Evolutionary conservation across 495 filamentous ascomycete genomes (phyloP), one percentile per base, ranked within the genome.

Genomic region (Aspergillus indologenus): DNA sequence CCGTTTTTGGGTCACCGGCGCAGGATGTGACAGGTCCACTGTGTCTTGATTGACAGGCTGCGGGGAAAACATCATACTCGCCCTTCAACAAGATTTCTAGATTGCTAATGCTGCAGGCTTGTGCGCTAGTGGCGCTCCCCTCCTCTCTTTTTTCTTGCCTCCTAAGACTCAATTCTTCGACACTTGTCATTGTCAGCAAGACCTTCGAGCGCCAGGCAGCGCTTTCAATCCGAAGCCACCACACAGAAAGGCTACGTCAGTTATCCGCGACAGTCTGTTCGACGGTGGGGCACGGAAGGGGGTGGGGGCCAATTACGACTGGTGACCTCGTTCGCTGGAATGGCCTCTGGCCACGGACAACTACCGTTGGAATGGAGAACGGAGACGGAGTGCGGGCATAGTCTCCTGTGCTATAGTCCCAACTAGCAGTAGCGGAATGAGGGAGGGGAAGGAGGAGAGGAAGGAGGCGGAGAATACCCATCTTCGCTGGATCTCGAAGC

Each of bases 261-360:
- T 4, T 40, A 40, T 8, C 12, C 6, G 12, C 12, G 12, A 40
- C 34, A 11, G 34, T 40, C 34, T 7, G 6, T 15, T 40, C 34
- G 34, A 40, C 34, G 34, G 34, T 40, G 34, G 34, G 12, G 5
- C 5, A 40, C 34, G 34, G 34, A 40, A 40, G 34, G 34, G 34
- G 34, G 5, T 8, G 34, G 34, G 34, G 7, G 7, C 34, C 34
- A 40, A 40, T 40, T 40, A 40, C 12, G 12, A 40, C 12, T 9
- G 5, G 34, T 40, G 12, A 40, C 34, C 12, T 40, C 34, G 34
- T 40, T 40, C 34, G 34, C 34, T 40, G 22, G 47, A 50, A n/a
- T n/a, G n/a, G n/a, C n/a, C n/a, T 50, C n/a, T 50, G 47, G 48
- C 31, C 29, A 51, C 48, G 14, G 47, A 51, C 23, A 51, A 51